phyloP scores from a whole-genome alignment of 768 basidiomycete species.

The Termitomyces sp. region DNA sequence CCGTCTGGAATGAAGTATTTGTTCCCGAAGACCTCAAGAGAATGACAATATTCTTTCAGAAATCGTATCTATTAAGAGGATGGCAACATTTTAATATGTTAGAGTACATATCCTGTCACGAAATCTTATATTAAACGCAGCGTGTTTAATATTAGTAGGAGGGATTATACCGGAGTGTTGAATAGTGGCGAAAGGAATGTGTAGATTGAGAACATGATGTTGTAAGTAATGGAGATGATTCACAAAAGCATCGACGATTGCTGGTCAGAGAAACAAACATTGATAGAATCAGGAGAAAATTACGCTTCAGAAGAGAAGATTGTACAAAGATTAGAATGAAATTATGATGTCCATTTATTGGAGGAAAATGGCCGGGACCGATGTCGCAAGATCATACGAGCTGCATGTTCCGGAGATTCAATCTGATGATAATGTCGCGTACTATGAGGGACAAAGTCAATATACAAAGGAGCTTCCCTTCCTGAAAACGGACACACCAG shows the following conservation, averaged over 20 bases:
- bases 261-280: background rate
- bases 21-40: background rate
- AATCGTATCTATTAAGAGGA: background rate
- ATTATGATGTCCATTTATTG: background rate
- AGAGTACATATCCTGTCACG: background rate
- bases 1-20: background rate
- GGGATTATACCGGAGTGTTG: conserved; percentile 4
- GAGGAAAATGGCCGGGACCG: background rate
- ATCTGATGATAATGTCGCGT: conserved; percentile 65
- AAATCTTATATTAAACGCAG: conserved; percentile 3
- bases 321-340: background rate
- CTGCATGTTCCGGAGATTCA: conserved; percentile 56
- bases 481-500: conserved; percentile 40
- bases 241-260: background rate
- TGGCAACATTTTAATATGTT: background rate
- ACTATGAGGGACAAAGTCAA: conserved; percentile 31
- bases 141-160: conserved; percentile 3
- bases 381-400: conserved; percentile 31
- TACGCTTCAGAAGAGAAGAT: background rate
- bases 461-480: background rate
- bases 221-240: background rate
- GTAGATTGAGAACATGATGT: background rate
- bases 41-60: background rate
- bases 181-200: background rate
- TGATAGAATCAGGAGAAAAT: background rate